These are phyloP conservation scores for Ophiostoma triangulosporum DNA, from an alignment of 2,329 filamentous ascomycete species.

Conservation along the genomic window DNA sequence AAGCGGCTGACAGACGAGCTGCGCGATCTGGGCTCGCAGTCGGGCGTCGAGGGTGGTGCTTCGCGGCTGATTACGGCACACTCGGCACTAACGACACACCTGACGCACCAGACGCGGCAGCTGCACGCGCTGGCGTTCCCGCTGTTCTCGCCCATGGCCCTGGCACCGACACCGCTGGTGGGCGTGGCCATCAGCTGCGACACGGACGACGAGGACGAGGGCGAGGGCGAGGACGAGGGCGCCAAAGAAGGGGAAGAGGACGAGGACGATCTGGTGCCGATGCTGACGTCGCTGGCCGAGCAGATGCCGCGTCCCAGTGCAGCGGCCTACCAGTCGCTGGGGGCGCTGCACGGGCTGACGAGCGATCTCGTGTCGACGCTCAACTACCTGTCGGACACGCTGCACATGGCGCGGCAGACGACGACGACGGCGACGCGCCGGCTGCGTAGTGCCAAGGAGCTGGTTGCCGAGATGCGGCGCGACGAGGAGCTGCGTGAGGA, in stretches of 20 bases:
- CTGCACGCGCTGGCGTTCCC: conserved; percentile 60
- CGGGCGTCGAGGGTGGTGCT: conserved; percentile 56
- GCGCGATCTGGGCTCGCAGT: conserved; percentile 59
- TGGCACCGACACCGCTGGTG: conserved; percentile 16
- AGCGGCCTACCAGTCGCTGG: conserved; percentile 49
- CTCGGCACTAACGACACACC: conserved; percentile 59
- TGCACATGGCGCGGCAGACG: conserved; percentile 88
- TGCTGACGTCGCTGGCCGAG: conserved; percentile 51
- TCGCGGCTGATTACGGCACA: conserved; percentile 64
- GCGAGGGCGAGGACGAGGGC: conserved; percentile 30
- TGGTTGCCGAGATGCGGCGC: conserved; percentile 70
- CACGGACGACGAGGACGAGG: background rate
- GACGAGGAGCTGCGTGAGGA: conserved; percentile 76
- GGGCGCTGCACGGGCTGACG: conserved; percentile 56
- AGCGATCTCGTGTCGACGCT: conserved; percentile 65
- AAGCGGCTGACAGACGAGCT: conserved; percentile 55
- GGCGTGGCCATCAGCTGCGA: conserved; percentile 1
- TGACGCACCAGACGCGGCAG: conserved; percentile 61
- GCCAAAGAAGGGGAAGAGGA: conserved; percentile 36
- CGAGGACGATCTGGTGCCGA: conserved; percentile 52
- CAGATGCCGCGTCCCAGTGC: conserved; percentile 53
- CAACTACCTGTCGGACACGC: conserved; percentile 73
- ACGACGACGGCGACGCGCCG: conserved; percentile 69
- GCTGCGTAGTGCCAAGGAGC: conserved; percentile 67
- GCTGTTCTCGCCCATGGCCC: conserved; percentile 55